Conservation (phyloP, 768 basidiomycete species). For the Boletus rufocinnamomeus region DNA sequence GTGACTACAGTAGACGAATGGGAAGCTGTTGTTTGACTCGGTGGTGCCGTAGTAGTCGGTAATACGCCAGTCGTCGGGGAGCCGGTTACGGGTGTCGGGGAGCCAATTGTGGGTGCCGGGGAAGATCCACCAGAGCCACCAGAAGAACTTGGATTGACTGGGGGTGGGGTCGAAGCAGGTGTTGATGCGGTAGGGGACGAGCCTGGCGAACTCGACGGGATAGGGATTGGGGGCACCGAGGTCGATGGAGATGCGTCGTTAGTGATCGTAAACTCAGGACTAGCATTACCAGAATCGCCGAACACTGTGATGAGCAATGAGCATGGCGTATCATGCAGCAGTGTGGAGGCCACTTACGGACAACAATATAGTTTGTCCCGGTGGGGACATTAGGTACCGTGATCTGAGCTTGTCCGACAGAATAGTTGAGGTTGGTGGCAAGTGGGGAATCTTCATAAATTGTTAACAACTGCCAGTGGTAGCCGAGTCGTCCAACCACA, state of each 20-base stretch:
- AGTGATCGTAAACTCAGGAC: slow-evolving; percentile 44
- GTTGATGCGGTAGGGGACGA: slow-evolving; percentile 1
- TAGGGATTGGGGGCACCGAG: slow-evolving; percentile 11
- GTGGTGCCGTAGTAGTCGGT: background rate
- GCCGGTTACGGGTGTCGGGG: background rate
- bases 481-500: background rate
- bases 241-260: slow-evolving; percentile 56
- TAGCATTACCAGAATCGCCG: slow-evolving; percentile 45
- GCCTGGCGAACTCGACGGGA: slow-evolving; percentile 4
- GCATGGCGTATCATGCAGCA: background rate
- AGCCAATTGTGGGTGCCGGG: background rate
- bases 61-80: background rate
- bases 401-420: slow-evolving; percentile 34
- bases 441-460: slow-evolving; percentile 34
- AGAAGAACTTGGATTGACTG: background rate
- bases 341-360: slow-evolving; percentile 31
- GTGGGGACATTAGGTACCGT: slow-evolving; percentile 39
- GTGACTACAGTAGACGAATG: no score
- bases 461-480: slow-evolving; percentile 9
- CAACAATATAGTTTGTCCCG: slow-evolving; percentile 37
- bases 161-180: background rate
- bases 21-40: no score
- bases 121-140: background rate
- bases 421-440: slow-evolving; percentile 36
- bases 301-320: slow-evolving; percentile 30